Evolutionary conservation across 2,329 filamentous ascomycete genomes (phyloP), one percentile per base, ranked within the genome.

Genomic region (Xylariaceae sp.): DNA sequence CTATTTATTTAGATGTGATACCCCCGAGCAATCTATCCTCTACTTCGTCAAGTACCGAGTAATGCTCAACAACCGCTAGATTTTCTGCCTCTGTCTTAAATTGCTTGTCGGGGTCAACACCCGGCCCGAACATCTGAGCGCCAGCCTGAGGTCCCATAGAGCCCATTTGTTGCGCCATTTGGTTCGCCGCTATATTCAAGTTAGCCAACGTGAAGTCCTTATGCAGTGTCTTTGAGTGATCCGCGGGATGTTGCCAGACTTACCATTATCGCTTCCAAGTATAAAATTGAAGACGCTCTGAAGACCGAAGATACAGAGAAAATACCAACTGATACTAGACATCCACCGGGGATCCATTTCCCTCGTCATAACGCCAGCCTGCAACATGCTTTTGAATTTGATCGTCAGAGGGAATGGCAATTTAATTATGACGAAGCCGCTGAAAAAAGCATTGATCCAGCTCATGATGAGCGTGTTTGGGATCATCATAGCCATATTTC

Each of bases 401-500:
- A 96, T 91, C 34, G 94, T 99, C 62, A 99, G 81, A 3, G 95
- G 94, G 72, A 99, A 99, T 0, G 94, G 94, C 30, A 99, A 75
- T 85, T 96, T 96, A 83, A 99, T 90, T 60, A 99, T 96, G 47
- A 99, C 94, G 69, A 96, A 99, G 34, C 94, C 94, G 50, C 90
- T 95, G 68, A 99, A 99, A 70, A 97, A 99, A 0, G 94, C 91
- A 75, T 99, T 99, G 71, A 99, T 97, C 94, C 94, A 99, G 62
- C 92, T 94, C 94, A 99, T 99, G 64, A 99, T 99, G 70, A 99
- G 75, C 4, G 91, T 97, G 73, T 99, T 96, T 47, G 94, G 94
- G 55, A 99, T 90, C 77, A 99, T 97, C 94, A 97, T 99, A 61
- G 94, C 92, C 88, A 99, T 96, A 70, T 99, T 96, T 55, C 91